Evolutionary conservation across 176 grass and related monocot genomes (phyloP), one percentile per base, ranked within the genome.

Genomic region (Pontederia crassipes): DNA sequence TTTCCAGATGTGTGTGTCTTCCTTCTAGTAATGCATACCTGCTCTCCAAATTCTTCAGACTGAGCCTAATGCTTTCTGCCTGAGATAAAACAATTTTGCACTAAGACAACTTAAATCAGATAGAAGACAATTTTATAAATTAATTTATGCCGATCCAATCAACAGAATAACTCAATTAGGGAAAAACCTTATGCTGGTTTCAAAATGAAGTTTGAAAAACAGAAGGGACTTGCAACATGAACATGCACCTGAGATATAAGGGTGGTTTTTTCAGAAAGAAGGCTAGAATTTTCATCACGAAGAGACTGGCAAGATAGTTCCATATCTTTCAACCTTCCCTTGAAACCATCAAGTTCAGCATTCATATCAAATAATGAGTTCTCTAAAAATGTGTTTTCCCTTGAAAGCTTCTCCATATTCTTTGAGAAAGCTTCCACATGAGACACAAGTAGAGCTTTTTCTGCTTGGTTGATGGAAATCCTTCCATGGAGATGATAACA

Each of bases 331-430:
- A 98, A 57, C 49, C 89, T 92, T 65, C 60, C 86, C 73, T 70
- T 78, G 58, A 85, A 63, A 61, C 72, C 75, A 27, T 90, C 81
- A 40, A 97, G 74, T 75, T 97, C 84, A 11, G 70, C 53, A 68
- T 58, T 85, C 12, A 84, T 78, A 24, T 83, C 88, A 29, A 70
- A 85, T 73, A 98, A 64, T 14, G 86, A 75, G 65, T 83, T 92
- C 74, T 89, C 93, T 46, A 98, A 77, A 49, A 83, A 75, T 17
- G 82, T 68, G 12, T 92, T 98, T 69, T 85, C 81, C 59, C 55
- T 71, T 12, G 79, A 78, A 32, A 92, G 65, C 45, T 81, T 98
- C 68, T 89, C 88, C 66, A 98, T 89, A 17, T 86, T 83, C 75
- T 81, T 71, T 68, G 85, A 77, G 70, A 91, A 58, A 66, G 58